These are phyloP conservation scores for Chaetomium cochliodes DNA, from an alignment of 495 filamentous ascomycete species.

Conservation along the genomic window DNA sequence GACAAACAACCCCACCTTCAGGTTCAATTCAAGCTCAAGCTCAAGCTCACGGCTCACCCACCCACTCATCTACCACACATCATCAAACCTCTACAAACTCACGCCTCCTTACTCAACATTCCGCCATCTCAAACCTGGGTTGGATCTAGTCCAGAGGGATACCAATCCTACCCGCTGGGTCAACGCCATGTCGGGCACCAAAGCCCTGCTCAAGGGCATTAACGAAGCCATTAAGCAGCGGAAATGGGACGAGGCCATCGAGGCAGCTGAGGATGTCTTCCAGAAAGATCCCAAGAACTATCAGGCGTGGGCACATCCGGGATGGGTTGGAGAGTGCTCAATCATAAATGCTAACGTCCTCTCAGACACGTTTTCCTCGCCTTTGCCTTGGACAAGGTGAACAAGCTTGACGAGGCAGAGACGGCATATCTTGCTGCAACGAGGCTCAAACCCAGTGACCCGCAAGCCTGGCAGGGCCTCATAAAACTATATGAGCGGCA, in stretches of 20 bases:
- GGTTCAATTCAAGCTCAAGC: background rate
- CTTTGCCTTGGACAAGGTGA: constrained; percentile 73
- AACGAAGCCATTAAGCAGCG: constrained; percentile 74
- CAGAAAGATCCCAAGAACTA: constrained; percentile 75
- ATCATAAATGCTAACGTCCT: background rate
- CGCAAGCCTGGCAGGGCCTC: constrained; percentile 87
- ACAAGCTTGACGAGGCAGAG: constrained; percentile 67
- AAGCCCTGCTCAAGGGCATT: constrained; percentile 80
- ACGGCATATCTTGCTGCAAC: constrained; percentile 73
- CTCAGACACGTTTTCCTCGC: constrained; percentile 76
- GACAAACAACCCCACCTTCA: background rate
- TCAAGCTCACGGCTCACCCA: no score
- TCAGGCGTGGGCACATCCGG: constrained; percentile 59
- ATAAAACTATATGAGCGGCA: constrained; percentile 80
- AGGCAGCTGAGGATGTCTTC: constrained; percentile 64
- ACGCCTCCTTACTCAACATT: background rate
- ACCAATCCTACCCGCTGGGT: background rate
- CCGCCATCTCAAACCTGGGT: background rate
- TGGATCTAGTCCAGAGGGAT: background rate
- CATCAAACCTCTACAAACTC: background rate
- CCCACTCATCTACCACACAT: background rate
- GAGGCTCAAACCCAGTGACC: constrained; percentile 48
- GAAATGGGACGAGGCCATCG: constrained; percentile 71
- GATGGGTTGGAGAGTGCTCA: background rate
- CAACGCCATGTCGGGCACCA: constrained; percentile 56